Conservation (phyloP, 108 stramenopile genomes). For the Nitzschia palea region DNA sequence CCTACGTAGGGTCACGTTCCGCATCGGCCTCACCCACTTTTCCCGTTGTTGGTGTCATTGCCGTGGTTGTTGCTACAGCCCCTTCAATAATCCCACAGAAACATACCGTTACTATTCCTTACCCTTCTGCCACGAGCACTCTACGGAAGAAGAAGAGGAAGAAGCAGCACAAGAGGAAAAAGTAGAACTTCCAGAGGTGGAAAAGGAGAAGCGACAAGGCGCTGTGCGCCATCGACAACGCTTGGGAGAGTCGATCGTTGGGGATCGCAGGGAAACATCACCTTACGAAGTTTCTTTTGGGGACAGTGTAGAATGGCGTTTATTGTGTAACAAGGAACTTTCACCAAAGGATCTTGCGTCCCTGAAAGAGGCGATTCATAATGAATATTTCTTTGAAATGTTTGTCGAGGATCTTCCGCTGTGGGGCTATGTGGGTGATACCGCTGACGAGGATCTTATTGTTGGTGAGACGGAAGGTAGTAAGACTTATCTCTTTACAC, state of each 20-base stretch:
- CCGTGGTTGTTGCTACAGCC: conserved; percentile 46
- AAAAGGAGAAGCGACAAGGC: conserved; percentile 46
- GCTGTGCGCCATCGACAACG: conserved; percentile 70
- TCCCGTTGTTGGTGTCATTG: not conserved
- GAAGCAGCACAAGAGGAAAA: conserved; percentile 54
- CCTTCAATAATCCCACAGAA: conserved; percentile 98
- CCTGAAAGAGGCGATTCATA: conserved; percentile 88
- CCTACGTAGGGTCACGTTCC: not conserved
- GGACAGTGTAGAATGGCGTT: conserved; percentile 85
- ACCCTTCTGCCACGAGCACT: conserved; percentile 91
- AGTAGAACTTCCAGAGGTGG: conserved; percentile 14
- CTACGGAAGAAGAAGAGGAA: conserved; percentile 62
- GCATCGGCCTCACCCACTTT: not conserved
- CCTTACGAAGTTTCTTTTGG: conserved; percentile 88
- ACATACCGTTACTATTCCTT: conserved; percentile 98
- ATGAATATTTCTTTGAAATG: conserved; percentile 98
- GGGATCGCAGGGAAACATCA: conserved; percentile 91
- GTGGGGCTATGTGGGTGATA: conserved; percentile 95
- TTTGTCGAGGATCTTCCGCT: conserved; percentile 97
- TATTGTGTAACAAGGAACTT: conserved; percentile 84
- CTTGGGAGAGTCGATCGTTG: conserved; percentile 92
- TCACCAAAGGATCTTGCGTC: conserved; percentile 52
- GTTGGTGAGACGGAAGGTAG: conserved; percentile 72
- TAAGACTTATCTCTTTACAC: conserved; percentile 85
- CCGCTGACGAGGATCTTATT: conserved; percentile 75